phyloP scores from a whole-genome alignment of 106 monocot genomes.

The Apostasia shenzhenica region DNA sequence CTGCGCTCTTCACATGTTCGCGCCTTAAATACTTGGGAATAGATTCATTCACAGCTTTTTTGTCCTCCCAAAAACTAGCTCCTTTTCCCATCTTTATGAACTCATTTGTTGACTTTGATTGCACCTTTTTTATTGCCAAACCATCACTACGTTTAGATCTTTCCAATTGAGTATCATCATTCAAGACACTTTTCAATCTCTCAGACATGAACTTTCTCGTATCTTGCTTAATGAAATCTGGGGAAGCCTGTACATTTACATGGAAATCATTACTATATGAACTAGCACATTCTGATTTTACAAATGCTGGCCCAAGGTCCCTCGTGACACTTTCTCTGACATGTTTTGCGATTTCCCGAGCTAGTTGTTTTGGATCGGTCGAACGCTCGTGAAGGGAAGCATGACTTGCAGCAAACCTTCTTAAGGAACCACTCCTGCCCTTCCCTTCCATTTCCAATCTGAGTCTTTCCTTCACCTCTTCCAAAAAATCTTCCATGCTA shows the following conservation, averaged over 20 bases:
- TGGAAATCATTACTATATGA: conserved; percentile 30
- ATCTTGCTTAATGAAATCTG: conserved; percentile 34
- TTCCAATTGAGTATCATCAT: conserved; percentile 31
- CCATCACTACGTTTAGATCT: conserved; percentile 6
- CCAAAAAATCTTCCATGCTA: conserved; percentile 66
- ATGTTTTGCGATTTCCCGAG: conserved; percentile 41
- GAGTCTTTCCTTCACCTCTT: conserved; percentile 82
- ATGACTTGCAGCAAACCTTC: not conserved
- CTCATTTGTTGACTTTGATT: conserved; percentile 19
- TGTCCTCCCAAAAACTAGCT: conserved; percentile 25
- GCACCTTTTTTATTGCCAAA: conserved; percentile 12
- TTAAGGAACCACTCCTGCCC: conserved; percentile 8
- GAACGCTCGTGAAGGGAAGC: conserved; percentile 14
- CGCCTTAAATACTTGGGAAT: conserved; percentile 37
- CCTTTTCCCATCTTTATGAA: conserved; percentile 23
- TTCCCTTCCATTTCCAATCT: conserved; percentile 65
- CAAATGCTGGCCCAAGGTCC: conserved; percentile 30
- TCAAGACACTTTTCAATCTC: conserved; percentile 44
- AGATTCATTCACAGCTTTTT: conserved; percentile 15
- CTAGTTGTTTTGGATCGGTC: conserved; percentile 40
- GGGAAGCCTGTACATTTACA: conserved; percentile 16
- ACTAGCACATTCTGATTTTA: conserved; percentile 47
- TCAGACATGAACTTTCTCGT: conserved; percentile 45
- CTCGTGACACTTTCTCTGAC: conserved; percentile 55
- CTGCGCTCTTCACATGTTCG: conserved; percentile 8